Evolutionary conservation across 495 filamentous ascomycete genomes (phyloP).

Genomic region (Glarea lozoyensis): DNA sequence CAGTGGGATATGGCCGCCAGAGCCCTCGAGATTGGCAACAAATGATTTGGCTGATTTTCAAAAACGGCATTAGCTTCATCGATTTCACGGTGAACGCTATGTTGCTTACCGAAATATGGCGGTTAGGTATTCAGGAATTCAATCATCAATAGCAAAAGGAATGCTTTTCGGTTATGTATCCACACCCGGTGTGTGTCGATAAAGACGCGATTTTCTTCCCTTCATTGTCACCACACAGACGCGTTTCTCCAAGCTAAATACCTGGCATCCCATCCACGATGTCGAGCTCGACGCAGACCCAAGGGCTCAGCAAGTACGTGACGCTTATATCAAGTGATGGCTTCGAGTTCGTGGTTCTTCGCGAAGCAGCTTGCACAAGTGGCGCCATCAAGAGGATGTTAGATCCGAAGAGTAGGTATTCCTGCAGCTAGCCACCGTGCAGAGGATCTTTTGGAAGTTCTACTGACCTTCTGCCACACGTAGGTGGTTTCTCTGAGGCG

Average conservation of each 20-base stretch:
- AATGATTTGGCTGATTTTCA: too few relatives aligned
- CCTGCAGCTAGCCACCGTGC: not conserved
- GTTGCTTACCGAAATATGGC: too few relatives aligned
- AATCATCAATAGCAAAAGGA: too few relatives aligned
- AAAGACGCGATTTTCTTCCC: too few relatives aligned
- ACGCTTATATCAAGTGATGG: conserved; percentile 82
- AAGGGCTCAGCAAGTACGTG: conserved; percentile 51
- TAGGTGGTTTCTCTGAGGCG: conserved; percentile 66
- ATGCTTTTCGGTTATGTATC: too few relatives aligned
- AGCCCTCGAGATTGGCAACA: too few relatives aligned
- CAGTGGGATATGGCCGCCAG: too few relatives aligned
- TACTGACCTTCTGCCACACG: conserved; percentile 1
- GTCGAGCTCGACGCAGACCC: not conserved
- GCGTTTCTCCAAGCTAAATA: not conserved
- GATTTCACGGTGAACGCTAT: too few relatives aligned
- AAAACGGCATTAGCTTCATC: too few relatives aligned
- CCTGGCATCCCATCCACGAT: not conserved
- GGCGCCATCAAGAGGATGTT: conserved; percentile 80
- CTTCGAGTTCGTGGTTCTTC: conserved; percentile 78
- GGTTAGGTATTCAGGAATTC: too few relatives aligned
- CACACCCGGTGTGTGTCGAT: too few relatives aligned
- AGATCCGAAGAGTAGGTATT: conserved; percentile 58
- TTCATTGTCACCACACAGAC: too few relatives aligned
- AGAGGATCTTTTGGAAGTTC: conserved; percentile 4
- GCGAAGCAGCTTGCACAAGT: conserved; percentile 65